Evolutionary conservation across 2,329 filamentous ascomycete genomes (phyloP), one percentile per base, ranked within the genome.

Genomic region (Aspergillus hortae): DNA sequence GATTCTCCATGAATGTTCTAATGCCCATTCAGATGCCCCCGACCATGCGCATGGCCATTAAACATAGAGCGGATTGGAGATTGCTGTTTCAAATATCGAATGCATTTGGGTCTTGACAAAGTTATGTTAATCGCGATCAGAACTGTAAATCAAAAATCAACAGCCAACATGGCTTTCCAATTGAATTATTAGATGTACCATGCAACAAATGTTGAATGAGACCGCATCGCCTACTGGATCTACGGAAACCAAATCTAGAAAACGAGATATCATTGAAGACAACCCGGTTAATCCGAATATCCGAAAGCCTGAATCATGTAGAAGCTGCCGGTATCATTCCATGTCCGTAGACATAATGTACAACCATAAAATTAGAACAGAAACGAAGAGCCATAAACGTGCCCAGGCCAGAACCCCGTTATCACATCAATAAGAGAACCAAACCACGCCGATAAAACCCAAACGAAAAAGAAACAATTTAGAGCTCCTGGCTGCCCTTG

Each of bases 401-500:
- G 69, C 71, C 75, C 75, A 81, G 81, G 66, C 84, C 86, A 76
- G 84, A 82, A 85, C 84, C 83, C 86, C 84, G 84, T 82, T 83
- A 86, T 87, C 85, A 81, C 86, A 80, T 88, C 70, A 72, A 72
- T 70, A 63, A 84, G 84, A 83, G 82, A 76, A 75, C 78, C 76
- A 82, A 85, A 82, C 79, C 80, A 79, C 88, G 88, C 90, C 85
- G 84, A 87, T 85, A 72, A 68, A 70, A 72, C 68, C 72, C 79
- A 76, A 74, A 76, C 25, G 11, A 79, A 76, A 67, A 56, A 58
- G 67, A 68, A 67, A 70, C 80, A 83, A 46, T 56, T 61, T 90
- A 97, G 80, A 97, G 83, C 83, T 96, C 92, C 80, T 96, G 91
- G 81, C 90, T 95, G 74, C 85, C 87, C 87, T 96, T 96, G 79